phyloP scores from a whole-genome alignment of 2,329 filamentous ascomycete genomes.

The Paraconiothyrium sp. region DNA sequence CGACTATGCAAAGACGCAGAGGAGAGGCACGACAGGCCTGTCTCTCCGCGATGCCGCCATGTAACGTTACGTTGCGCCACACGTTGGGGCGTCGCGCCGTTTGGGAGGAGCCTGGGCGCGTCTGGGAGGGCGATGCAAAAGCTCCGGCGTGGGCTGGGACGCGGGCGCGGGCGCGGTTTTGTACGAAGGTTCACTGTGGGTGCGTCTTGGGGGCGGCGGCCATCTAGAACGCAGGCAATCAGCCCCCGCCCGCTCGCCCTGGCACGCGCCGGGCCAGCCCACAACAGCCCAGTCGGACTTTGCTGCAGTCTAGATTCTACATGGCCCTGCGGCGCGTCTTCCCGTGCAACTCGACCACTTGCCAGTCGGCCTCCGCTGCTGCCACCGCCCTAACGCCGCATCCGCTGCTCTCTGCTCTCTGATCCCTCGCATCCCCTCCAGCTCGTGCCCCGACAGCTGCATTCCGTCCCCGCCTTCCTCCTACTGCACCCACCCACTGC shows the following conservation, averaged over 20 bases:
- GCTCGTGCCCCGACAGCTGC: constrained; percentile 27
- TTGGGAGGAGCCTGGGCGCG: too few relatives aligned
- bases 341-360: constrained; percentile 27
- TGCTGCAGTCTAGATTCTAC: constrained; percentile 45
- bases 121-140: too few relatives aligned
- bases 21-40: too few relatives aligned
- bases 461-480: constrained; percentile 35
- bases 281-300: not conserved
- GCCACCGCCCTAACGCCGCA: constrained; percentile 38
- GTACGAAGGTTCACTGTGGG: too few relatives aligned
- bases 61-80: constrained; percentile 9
- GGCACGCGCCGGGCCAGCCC: not conserved
- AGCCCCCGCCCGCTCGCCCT: not conserved
- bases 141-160: too few relatives aligned
- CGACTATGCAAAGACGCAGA: not conserved
- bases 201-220: not conserved
- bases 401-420: constrained; percentile 21
- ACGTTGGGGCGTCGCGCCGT: too few relatives aligned
- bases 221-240: not conserved
- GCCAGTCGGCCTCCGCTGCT: constrained; percentile 27
- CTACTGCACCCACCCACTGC: constrained; percentile 21
- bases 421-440: constrained; percentile 36
- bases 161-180: too few relatives aligned
- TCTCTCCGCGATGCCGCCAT: constrained; percentile 1
- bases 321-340: constrained; percentile 38